A percentile compares a stretch with the other conserved stretches of the same genome.
Conservation (phyloP, 306 rosid genomes). For the Hylodesmum podocarpum region DNA sequence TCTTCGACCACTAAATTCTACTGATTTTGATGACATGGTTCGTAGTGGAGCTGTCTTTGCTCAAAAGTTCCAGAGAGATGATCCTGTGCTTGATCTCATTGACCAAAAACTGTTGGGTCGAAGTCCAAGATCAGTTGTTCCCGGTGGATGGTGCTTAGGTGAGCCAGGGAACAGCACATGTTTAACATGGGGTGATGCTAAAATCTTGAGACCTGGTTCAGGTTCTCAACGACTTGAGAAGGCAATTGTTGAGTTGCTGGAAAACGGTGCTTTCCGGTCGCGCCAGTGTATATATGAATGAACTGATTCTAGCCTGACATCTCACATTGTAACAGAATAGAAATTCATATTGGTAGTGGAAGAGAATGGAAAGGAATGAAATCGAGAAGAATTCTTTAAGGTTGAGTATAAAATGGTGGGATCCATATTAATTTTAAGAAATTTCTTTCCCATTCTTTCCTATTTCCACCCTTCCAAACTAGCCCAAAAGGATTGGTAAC, state of each 20-base stretch:
- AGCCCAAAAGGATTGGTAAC: not conserved
- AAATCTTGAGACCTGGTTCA: conserved; percentile 75
- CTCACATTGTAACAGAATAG: conserved; percentile 17
- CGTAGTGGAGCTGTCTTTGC: conserved; percentile 84
- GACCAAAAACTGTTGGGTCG: conserved; percentile 69
- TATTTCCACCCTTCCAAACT: too few species aligned
- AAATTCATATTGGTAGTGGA: conserved; percentile 3
- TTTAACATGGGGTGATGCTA: conserved; percentile 91
- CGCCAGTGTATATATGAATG: conserved; percentile 60
- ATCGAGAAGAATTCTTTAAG: too few species aligned
- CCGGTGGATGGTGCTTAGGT: conserved; percentile 98
- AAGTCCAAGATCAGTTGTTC: conserved; percentile 47
- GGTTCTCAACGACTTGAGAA: conserved; percentile 82
- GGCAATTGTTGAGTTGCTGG: conserved; percentile 59
- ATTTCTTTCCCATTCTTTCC: too few species aligned
- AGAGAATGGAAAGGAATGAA: too few species aligned
- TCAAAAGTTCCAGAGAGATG: conserved; percentile 48
- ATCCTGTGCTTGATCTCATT: conserved; percentile 76
- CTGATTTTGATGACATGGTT: conserved; percentile 61
- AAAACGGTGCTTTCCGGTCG: conserved; percentile 58
- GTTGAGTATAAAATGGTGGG: too few species aligned
- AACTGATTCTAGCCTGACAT: conserved; percentile 11
- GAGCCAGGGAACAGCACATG: conserved; percentile 73
- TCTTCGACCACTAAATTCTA: conserved; percentile 45
- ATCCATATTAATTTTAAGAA: too few species aligned